These are phyloP conservation scores for Penicillium cataractarum DNA, from an alignment of 495 filamentous ascomycete species.

Conservation along the genomic window DNA sequence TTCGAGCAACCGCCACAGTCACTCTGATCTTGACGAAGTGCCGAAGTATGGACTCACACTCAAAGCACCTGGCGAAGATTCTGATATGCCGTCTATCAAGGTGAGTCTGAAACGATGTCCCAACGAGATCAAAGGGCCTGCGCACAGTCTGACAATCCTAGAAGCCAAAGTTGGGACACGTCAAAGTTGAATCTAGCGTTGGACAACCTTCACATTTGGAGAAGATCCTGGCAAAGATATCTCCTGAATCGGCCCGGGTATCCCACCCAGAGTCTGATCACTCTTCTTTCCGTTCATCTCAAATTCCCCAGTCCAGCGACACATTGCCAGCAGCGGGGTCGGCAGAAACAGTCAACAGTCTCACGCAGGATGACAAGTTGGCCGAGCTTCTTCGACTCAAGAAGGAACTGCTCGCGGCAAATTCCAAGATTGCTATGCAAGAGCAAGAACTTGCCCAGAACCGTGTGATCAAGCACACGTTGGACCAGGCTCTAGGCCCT, in stretches of 20 bases:
- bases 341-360: conserved; percentile 17
- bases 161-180: conserved; percentile 56
- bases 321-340: conserved; percentile 45
- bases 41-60: conserved; percentile 47
- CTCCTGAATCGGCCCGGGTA: conserved; percentile 32
- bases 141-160: conserved; percentile 51
- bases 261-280: conserved; percentile 48
- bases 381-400: conserved; percentile 62
- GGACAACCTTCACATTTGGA: conserved; percentile 41
- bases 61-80: conserved; percentile 18
- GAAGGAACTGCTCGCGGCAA: conserved; percentile 76
- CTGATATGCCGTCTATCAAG: conserved; percentile 38
- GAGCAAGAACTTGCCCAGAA: conserved; percentile 82
- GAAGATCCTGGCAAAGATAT: conserved; percentile 41
- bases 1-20: conserved; percentile 29
- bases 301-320: conserved; percentile 62
- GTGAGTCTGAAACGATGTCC: conserved; percentile 26
- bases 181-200: conserved; percentile 27
- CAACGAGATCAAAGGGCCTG: neutral
- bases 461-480: conserved; percentile 72
- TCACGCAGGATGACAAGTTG: conserved; percentile 35
- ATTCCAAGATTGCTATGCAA: conserved; percentile 77
- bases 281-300: conserved; percentile 55
- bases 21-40: conserved; percentile 39
- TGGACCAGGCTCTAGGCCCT: conserved; percentile 72